Conservation (phyloP, 2,329 filamentous ascomycete genomes). For the Phyllosticta ampelicida region DNA sequence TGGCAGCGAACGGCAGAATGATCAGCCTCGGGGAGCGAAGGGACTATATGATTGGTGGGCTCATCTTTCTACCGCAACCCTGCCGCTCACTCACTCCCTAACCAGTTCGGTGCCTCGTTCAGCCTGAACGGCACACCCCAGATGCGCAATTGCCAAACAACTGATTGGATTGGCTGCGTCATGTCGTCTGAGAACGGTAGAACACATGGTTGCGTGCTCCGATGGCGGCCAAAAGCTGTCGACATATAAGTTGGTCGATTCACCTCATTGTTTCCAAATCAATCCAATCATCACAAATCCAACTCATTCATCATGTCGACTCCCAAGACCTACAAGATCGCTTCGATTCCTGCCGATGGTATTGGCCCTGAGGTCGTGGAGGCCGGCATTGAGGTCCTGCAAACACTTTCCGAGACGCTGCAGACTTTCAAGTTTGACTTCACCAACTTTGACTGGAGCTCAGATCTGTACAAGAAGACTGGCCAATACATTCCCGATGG, state of each 20-base stretch:
- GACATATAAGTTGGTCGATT: neutral
- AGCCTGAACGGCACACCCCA: neutral
- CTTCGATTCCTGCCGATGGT: constrained; percentile 53
- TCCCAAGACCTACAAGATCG: constrained; percentile 7
- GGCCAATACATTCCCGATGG: constrained; percentile 55
- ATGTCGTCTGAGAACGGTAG: neutral
- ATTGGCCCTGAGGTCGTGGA: constrained; percentile 59
- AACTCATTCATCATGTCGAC: neutral
- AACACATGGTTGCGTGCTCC: neutral
- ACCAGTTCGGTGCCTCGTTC: neutral
- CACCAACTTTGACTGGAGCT: constrained; percentile 55
- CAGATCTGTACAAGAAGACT: constrained; percentile 53
- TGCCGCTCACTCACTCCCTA: neutral
- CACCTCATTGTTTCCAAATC: neutral
- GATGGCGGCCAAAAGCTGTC: neutral
- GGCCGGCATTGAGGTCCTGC: constrained; percentile 51
- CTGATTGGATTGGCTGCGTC: neutral
- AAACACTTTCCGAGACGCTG: constrained; percentile 41
- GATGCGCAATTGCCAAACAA: neutral
- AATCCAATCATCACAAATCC: neutral
- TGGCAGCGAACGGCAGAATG: neutral
- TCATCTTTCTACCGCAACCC: neutral
- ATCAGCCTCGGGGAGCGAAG: neutral
- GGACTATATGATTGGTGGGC: neutral
- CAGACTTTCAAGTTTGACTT: constrained; percentile 51